Base-by-base conservation (phyloP, 1,284 basidiomycete species). In the Trametes hirsuta region DNA sequence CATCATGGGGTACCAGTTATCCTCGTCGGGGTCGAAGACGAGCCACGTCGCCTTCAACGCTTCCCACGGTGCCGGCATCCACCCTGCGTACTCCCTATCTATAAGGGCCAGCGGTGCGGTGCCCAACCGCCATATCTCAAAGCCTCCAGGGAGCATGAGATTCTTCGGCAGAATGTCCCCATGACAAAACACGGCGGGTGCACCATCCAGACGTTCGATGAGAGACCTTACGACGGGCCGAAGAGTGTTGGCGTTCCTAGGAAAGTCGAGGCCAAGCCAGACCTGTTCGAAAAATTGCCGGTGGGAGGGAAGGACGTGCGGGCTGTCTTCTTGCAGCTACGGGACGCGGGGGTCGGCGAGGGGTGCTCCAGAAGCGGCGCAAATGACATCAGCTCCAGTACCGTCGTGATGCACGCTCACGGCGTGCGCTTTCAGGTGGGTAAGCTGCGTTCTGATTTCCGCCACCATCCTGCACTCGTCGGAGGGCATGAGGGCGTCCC, bases 51-150 rank as follows among this genome's bases (percentile, higher is more conserved):
- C 61, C 53, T 66, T 66, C 58, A 66, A 47, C 2, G 64, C 46
- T 34, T 64, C 62, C 64, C 58, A 66, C 8, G 49, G 53, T 30
- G 42, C 15, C 21, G 64, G 64, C 62, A 48, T 54, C 64, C 62
- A 66, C 2, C 52, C 64, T 9, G 62, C 59, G 40, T 46, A 63
- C 49, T 64, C 62, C 62, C 64, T 64, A 40, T 66, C 62, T 24
- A 66, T 58, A 21, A 66, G 30, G 24, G n/a, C 53, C 22, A 64
- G 24, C 18, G 25, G 35, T 1, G 30, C 24, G 14, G 44, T 10
- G 6, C 62, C 55, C 4, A 12, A 5, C 2, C 61, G 48, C 62
- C 64, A 63, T 24, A n/a, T 15, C 37, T 41, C 34, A 44, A 61
- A 36, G 2, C 59, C 59, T n/a, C 58, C 58, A 21, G 64, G 64